phyloP scores from a whole-genome alignment of 371 early-diverging fungal species.

The Mucor circinelloides region DNA sequence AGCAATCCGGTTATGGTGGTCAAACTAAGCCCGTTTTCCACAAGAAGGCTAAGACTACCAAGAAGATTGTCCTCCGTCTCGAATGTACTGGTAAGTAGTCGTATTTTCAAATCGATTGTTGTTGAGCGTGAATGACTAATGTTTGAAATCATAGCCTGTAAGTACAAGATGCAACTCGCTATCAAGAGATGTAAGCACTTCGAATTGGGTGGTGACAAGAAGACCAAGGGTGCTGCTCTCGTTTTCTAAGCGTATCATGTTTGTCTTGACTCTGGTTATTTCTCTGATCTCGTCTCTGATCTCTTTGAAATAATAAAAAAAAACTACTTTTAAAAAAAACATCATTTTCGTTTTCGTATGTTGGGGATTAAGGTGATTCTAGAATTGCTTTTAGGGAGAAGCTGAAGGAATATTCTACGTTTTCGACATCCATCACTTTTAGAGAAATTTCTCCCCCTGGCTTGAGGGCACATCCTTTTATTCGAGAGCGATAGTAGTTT shows the following conservation, averaged over 20 bases:
- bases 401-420: too few species aligned
- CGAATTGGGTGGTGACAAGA: constrained; percentile 99
- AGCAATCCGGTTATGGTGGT: constrained; percentile 98
- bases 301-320: neutral
- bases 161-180: constrained; percentile 94
- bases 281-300: neutral
- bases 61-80: constrained; percentile 98
- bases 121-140: neutral
- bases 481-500: too few species aligned
- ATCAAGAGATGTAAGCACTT: constrained; percentile 99
- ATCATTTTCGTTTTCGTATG: too few species aligned
- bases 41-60: constrained; percentile 98
- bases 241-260: constrained; percentile 59
- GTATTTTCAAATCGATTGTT: neutral
- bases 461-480: too few species aligned
- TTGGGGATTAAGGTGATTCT: too few species aligned
- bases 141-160: constrained; percentile 69
- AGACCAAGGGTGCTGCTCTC: constrained; percentile 76
- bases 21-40: constrained; percentile 99
- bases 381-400: too few species aligned
- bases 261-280: neutral
- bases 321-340: neutral
- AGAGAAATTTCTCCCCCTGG: too few species aligned
- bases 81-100: constrained; percentile 80
- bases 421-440: too few species aligned